Evolutionary conservation across 176 grass and related monocot genomes (phyloP), one percentile per base, ranked within the genome.

Genomic region (Stipa capillata): DNA sequence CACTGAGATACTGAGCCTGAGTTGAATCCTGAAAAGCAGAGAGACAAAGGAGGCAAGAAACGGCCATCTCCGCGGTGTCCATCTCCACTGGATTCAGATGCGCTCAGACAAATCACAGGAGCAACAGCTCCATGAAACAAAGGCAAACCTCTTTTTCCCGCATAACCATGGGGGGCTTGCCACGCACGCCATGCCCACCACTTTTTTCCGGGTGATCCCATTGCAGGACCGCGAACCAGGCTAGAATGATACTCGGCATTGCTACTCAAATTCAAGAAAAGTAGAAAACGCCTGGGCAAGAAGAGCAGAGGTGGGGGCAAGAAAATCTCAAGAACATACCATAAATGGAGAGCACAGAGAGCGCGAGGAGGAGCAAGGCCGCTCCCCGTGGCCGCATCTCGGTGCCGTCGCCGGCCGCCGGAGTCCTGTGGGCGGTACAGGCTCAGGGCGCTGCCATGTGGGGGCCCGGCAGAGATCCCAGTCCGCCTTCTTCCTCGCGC

Each of bases 311-410:
- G 27, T 3, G 20, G 6, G 1, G 52, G 1, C 0, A 23, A 48
- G 16, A 56, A 70, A 80, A 58, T 44, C 76, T 25, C 12, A 11
- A 62, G 62, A 16, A 60, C 82, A 6, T 56, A 89, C 87, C 82
- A 31, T 51, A 77, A 31, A 85, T 36, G 77, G 74, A 41, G 29
- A 89, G 77, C 57, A 71, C 60, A 45, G 79, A 17, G 29, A 89
- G 77, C 32, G 57, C 55, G 74, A 88, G 31, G 28, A 82, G 44
- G 8, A 85, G 70, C 20, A 59, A 31, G 21, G 71, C 21, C 76
- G 70, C 60, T 69, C 44, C 54, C 35, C 62, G 71, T 54, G 71
- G 71, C 45, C 52, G 77, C 87, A 89, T 89, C 87, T 84, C 82
- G 47, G 67, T 7, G 51, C 49, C 64, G 23, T 7, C 25, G 34